Percentiles rank a stretch among this genome's conserved stretches.
Conservation (phyloP, 208 protist genomes). For the Zelonia costaricensis region DNA sequence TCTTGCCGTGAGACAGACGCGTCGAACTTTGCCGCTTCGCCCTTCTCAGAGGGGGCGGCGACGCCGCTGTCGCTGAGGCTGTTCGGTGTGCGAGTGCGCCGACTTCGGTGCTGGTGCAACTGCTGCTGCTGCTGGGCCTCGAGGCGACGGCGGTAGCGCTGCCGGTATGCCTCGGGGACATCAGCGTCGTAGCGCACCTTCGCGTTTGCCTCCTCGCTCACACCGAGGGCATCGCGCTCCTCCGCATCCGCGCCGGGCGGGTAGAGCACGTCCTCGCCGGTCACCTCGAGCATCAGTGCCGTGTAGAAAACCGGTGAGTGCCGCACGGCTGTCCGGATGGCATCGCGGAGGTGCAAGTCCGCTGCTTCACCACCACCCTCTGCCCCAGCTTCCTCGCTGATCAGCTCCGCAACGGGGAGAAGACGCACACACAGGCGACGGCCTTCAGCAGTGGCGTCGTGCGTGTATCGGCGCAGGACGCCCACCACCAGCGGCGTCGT, state of each 20-base stretch:
- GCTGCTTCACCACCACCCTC: not conserved
- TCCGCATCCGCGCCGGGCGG: not conserved
- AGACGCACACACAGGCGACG: constrained; percentile 28
- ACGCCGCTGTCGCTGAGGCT: not conserved
- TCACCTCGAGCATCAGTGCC: constrained; percentile 22
- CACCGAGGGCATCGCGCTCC: constrained; percentile 6
- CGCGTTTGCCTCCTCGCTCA: constrained; percentile 14
- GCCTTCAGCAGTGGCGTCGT: not conserved
- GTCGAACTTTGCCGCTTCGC: not conserved
- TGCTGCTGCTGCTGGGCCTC: not conserved
- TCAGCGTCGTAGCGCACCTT: constrained; percentile 16
- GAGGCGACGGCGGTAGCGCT: constrained; percentile 4
- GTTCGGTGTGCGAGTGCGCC: not conserved
- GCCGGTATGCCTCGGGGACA: constrained; percentile 7
- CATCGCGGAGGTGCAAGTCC: not conserved
- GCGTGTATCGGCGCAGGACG: constrained; percentile 30
- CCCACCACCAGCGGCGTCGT: constrained; percentile 37
- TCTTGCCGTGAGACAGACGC: not conserved
- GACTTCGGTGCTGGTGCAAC: not conserved
- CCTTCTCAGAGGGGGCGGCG: not conserved
- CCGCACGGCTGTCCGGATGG: not conserved
- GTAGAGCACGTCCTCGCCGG: constrained; percentile 15
- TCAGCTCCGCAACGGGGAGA: constrained; percentile 19
- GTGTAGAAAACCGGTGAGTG: constrained; percentile 15
- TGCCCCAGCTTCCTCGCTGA: not conserved